A percentile compares a stretch with the other conserved stretches of the same genome.
Evolutionary conservation across 345 rosid species (phyloP).

Genomic region (Ceriops zippeliana): DNA sequence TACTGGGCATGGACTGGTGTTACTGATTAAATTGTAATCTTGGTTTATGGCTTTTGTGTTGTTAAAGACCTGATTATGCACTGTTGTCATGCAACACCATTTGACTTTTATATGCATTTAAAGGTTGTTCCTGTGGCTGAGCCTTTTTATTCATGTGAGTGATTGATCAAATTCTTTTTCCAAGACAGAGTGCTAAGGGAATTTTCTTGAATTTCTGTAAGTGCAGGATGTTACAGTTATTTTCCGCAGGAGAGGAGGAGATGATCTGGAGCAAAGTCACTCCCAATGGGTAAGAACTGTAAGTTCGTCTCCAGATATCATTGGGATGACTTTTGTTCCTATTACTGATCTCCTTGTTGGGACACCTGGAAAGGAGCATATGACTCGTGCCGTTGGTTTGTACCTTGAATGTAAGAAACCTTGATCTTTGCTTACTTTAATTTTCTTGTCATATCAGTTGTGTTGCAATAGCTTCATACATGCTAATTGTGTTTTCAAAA

Average conservation of each 20-base stretch:
- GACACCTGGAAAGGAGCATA: conserved; percentile 57
- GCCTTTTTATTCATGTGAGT: too few species aligned
- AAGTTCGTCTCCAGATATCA: conserved; percentile 57
- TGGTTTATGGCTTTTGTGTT: neutral
- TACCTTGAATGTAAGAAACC: conserved; percentile 62
- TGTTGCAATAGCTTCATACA: neutral
- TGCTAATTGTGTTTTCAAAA: conserved; percentile 3
- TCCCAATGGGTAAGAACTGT: conserved; percentile 59
- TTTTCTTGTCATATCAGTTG: neutral
- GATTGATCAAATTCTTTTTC: neutral
- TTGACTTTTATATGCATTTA: too few species aligned
- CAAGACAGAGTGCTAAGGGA: conserved; percentile 2
- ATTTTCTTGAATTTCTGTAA: conserved; percentile 11
- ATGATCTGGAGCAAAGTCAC: conserved; percentile 67
- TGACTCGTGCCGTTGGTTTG: conserved; percentile 55
- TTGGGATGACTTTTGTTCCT: conserved; percentile 66
- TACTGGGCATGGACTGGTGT: neutral
- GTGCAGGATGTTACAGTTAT: conserved; percentile 72
- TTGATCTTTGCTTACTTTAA: neutral
- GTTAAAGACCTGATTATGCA: too few species aligned
- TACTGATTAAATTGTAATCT: neutral
- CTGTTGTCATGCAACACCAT: too few species aligned
- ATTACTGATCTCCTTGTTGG: conserved; percentile 58
- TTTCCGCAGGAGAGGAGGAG: conserved; percentile 76
- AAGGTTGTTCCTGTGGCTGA: too few species aligned